Evolutionary conservation across 192 early-diverging fungal genomes (phyloP), one percentile per base, ranked within the genome.

Genomic region (Coemansia sp.): DNA sequence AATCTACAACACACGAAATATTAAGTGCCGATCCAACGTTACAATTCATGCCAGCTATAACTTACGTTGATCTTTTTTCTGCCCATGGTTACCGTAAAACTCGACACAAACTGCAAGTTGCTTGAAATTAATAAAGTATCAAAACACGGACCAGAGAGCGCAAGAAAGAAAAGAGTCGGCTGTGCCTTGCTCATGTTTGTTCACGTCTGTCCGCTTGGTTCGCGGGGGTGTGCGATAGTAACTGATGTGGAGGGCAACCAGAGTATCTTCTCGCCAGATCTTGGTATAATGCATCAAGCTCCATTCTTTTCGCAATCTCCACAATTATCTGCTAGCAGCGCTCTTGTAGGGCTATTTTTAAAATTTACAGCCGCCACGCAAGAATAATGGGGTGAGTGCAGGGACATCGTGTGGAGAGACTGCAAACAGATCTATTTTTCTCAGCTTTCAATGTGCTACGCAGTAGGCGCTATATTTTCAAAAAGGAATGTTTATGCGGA

Each of bases 31-130:
- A 31, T 31, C 29, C 29, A 31, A 31, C 6, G 6, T 31, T 31
- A 7, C 29, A 31, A 31, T 7, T 6, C 29, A 31, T 31, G 6
- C 6, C 29, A 31, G 29, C 29, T 31, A 31, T 7, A 6, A 67
- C 74, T 56, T 77, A 60, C 75, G n/a, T 77, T 82, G 57, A 82
- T 82, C 70, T 77, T 82, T 61, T 82, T 82, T 67, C 80, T 72
- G 23, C 80, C 80, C 80, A 82, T 82, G 26, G 9, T 47, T 45
- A 59, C 21, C 49, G 6, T 31, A 23, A 51, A 51, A 10, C n/a
- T 51, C 16, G 19, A 23, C 16, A 22, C 16, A 23, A 17, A 31
- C 29, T 31, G 29, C 29, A 6, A 31, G 29, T 31, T 31, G 29
- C 29, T 31, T 6, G 29, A 31, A 31, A 31, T 31, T 31, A 31